Conservation (phyloP, 768 basidiomycete genomes). For the Mycena rosella region DNA sequence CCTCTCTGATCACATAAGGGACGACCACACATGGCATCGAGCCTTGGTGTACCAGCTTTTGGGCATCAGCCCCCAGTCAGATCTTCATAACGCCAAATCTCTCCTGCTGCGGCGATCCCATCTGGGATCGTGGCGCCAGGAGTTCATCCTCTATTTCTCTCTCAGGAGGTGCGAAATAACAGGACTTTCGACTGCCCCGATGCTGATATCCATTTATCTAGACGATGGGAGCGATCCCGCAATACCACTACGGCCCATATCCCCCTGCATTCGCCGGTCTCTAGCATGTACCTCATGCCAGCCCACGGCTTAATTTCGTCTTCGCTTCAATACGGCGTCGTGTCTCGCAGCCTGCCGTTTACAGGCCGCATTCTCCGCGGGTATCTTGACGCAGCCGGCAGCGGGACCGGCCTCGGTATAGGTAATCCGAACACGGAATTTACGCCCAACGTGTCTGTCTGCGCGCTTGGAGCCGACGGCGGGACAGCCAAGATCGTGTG, state of each 20-base stretch:
- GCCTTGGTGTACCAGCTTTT: slow-evolving; percentile 80
- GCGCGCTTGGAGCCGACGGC: slow-evolving; percentile 70
- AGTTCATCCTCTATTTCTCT: slow-evolving; percentile 71
- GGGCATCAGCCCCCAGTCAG: slow-evolving; percentile 73
- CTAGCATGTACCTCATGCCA: slow-evolving; percentile 71
- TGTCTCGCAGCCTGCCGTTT: slow-evolving; percentile 79
- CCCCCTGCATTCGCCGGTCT: slow-evolving; percentile 71
- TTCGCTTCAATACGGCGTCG: slow-evolving; percentile 76
- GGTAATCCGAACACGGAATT: slow-evolving; percentile 86
- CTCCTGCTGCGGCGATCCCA: slow-evolving; percentile 67
- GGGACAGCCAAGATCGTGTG: slow-evolving; percentile 77
- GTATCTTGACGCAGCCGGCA: slow-evolving; percentile 73
- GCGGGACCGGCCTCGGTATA: slow-evolving; percentile 68
- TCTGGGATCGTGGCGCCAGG: slow-evolving; percentile 74
- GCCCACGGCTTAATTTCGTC: slow-evolving; percentile 68
- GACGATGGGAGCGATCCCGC: slow-evolving; percentile 79
- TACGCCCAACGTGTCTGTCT: slow-evolving; percentile 72
- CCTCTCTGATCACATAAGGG: slow-evolving; percentile 73
- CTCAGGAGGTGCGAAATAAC: slow-evolving; percentile 61
- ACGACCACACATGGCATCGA: slow-evolving; percentile 85
- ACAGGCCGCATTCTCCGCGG: slow-evolving; percentile 79
- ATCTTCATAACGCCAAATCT: slow-evolving; percentile 58
- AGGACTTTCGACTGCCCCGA: not conserved
- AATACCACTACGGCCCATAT: slow-evolving; percentile 71
- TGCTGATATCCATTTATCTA: slow-evolving; percentile 43